Percentiles rank a stretch among this genome's conserved stretches.
Conservation (phyloP, 805 yeast species). For the Metschnikowia vanudenii region DNA sequence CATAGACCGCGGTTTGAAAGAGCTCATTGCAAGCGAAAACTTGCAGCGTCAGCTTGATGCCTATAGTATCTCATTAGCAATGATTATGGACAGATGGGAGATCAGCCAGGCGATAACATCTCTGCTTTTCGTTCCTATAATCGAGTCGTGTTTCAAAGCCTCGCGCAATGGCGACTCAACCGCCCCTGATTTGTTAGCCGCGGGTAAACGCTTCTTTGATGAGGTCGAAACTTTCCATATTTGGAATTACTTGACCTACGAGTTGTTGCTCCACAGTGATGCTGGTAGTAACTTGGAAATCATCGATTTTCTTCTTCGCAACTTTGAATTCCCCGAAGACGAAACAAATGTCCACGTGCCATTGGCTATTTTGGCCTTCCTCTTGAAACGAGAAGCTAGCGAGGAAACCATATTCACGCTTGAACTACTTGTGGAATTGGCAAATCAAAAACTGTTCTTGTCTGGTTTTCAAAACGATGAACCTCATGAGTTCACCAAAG, state of each 20-base stretch:
- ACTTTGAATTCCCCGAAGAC: constrained; percentile 79
- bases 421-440: constrained; percentile 44
- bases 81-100: constrained; percentile 94
- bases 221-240: constrained; percentile 78
- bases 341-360: constrained; percentile 86
- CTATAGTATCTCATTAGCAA: constrained; percentile 58
- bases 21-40: constrained; percentile 37
- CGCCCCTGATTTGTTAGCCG: constrained; percentile 44
- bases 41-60: constrained; percentile 45
- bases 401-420: constrained; percentile 41
- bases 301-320: constrained; percentile 56
- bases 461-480: neutral
- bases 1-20: constrained; percentile 53
- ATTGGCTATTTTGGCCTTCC: constrained; percentile 51
- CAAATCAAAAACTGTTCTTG: constrained; percentile 62
- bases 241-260: constrained; percentile 61
- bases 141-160: constrained; percentile 44
- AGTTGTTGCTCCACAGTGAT: constrained; percentile 35
- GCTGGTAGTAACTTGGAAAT: constrained; percentile 39
- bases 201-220: constrained; percentile 75
- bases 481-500: neutral
- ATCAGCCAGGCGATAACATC: constrained; percentile 78
- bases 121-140: constrained; percentile 60
- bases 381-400: constrained; percentile 26
- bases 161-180: neutral